Evolutionary conservation across 2,329 filamentous ascomycete genomes (phyloP).

Genomic region (Trichoderma harzianum): DNA sequence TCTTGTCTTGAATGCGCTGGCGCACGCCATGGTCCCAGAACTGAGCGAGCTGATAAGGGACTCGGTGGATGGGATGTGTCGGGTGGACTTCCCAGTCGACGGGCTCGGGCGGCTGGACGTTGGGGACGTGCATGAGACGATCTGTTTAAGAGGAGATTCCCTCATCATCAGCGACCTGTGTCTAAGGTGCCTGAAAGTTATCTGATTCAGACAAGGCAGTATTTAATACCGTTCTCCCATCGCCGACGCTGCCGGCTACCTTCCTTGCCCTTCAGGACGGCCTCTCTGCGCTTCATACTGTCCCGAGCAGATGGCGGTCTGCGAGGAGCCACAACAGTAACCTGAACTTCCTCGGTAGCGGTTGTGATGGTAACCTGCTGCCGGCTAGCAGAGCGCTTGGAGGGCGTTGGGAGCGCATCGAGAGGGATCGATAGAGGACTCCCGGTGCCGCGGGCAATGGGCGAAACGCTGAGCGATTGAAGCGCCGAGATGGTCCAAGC

Average conservation of each 20-base stretch:
- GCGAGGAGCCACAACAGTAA: conserved; percentile 26
- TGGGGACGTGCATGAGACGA: conserved; percentile 80
- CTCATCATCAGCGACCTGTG: not conserved
- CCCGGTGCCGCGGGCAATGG: conserved; percentile 56
- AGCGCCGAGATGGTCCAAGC: conserved; percentile 63
- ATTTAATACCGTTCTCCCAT: conserved; percentile 82
- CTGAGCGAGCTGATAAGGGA: conserved; percentile 86
- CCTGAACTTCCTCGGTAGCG: not conserved
- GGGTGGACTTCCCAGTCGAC: conserved; percentile 80
- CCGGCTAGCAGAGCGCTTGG: conserved; percentile 11
- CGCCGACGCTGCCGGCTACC: conserved; percentile 80
- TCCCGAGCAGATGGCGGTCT: conserved; percentile 51
- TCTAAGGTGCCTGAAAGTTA: not conserved
- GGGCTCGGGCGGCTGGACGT: conserved; percentile 76
- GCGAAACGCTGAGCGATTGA: conserved; percentile 52
- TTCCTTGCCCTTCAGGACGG: conserved; percentile 83
- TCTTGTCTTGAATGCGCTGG: conserved; percentile 49
- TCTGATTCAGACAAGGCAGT: not conserved
- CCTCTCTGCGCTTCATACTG: conserved; percentile 62
- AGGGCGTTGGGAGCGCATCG: conserved; percentile 48
- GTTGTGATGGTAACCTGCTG: not conserved
- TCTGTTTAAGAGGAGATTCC: conserved; percentile 49
- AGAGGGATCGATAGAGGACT: conserved; percentile 71
- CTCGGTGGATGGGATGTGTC: conserved; percentile 70
- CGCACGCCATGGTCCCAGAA: conserved; percentile 68